Evolutionary conservation across 169 alveolate genomes (phyloP).

Genomic region (Plasmodium coatneyi): DNA sequence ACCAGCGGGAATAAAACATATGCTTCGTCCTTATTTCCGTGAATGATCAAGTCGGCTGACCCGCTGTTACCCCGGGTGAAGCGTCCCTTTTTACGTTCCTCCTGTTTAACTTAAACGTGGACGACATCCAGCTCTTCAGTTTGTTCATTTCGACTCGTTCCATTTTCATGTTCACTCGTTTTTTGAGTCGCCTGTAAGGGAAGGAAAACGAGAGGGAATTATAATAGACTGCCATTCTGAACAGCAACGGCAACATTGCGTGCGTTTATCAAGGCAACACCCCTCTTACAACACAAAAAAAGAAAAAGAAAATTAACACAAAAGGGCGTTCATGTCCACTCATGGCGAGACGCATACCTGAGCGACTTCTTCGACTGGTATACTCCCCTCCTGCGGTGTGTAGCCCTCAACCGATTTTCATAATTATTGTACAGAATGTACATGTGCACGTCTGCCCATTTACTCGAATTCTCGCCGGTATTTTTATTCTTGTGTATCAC

Average conservation of each 20-base stretch:
- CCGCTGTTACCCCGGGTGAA: background rate
- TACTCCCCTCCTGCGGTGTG: conserved; percentile 19
- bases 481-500: conserved; percentile 69
- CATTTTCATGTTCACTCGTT: conserved; percentile 49
- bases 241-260: background rate
- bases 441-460: conserved; percentile 26
- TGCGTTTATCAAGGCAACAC: background rate
- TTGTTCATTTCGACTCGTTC: conserved; percentile 54
- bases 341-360: conserved; percentile 17
- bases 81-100: conserved; percentile 31
- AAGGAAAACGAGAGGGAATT: background rate
- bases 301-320: background rate
- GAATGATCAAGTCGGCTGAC: background rate
- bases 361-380: conserved; percentile 55
- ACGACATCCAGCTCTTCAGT: conserved; percentile 14
- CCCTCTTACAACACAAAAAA: background rate
- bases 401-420: conserved; percentile 14
- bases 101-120: conserved; percentile 25
- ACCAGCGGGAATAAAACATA: background rate
- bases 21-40: background rate
- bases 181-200: conserved; percentile 33
- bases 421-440: conserved; percentile 65
- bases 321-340: background rate
- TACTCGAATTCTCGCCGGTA: conserved; percentile 12
- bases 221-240: background rate